These are phyloP conservation scores for Papiliotrema flavescens DNA, from an alignment of 1,284 basidiomycete genomes.

Conservation along the genomic window DNA sequence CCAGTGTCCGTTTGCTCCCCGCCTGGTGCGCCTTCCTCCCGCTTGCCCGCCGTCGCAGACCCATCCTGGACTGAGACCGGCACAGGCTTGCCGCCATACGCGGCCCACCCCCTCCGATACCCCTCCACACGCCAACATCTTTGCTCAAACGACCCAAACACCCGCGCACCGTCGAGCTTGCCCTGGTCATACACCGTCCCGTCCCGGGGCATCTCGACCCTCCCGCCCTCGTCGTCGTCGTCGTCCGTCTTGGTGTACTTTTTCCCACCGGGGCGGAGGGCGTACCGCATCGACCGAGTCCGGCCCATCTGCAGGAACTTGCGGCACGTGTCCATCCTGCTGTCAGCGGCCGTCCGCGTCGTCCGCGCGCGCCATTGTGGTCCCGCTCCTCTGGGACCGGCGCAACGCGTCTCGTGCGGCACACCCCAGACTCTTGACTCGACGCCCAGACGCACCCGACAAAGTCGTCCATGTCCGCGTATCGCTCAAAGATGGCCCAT, in stretches of 20 bases:
- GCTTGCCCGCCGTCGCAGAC: no score
- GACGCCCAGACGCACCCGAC: conserved; percentile 21
- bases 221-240: not conserved
- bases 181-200: conserved; percentile 26
- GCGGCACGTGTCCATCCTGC: conserved; percentile 32
- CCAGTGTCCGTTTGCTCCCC: no score
- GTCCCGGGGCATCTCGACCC: conserved; percentile 18
- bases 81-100: conserved; percentile 15
- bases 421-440: no score
- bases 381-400: no score
- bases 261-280: conserved; percentile 23
- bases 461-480: conserved; percentile 23
- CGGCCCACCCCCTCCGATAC: conserved; percentile 19
- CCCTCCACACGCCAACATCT: conserved; percentile 18
- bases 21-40: no score
- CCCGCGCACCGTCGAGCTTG: conserved; percentile 24
- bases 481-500: conserved; percentile 21
- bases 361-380: no score
- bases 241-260: conserved; percentile 30
- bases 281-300: conserved; percentile 32
- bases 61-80: no score
- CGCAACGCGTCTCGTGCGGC: no score
- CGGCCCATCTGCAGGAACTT: conserved; percentile 38
- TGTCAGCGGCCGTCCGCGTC: not conserved
- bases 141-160: conserved; percentile 19